phyloP scores from a whole-genome alignment of 2,329 filamentous ascomycete species.

The Karstenula rhodostoma region DNA sequence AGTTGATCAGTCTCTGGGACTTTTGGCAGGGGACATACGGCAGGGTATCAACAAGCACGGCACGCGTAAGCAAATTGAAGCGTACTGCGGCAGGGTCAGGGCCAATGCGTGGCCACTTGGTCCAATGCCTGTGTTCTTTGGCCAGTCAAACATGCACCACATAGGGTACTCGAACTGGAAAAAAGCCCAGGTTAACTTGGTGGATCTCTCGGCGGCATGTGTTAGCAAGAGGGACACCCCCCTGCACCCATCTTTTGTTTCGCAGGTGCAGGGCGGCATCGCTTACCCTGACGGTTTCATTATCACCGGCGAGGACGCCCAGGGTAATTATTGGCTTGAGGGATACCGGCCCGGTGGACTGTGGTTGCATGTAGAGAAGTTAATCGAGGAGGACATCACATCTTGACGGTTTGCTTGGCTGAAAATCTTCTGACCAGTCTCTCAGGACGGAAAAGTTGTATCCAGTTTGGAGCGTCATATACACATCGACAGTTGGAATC shows the following conservation, averaged over 20 bases:
- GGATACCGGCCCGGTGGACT: slow-evolving; percentile 11
- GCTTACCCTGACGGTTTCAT: slow-evolving; percentile 14
- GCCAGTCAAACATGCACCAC: slow-evolving; percentile 2
- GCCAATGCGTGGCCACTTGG: slow-evolving; percentile 4
- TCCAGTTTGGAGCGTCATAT: no score
- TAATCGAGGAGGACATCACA: background rate
- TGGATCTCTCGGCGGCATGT: slow-evolving; percentile 3
- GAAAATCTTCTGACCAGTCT: background rate
- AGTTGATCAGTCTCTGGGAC: background rate
- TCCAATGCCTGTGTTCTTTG: slow-evolving; percentile 6
- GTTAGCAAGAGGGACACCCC: background rate
- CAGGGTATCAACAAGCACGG: slow-evolving; percentile 6
- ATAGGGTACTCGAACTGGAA: slow-evolving; percentile 11
- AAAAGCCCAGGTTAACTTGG: background rate
- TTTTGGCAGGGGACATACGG: background rate
- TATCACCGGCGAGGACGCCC: slow-evolving; percentile 7
- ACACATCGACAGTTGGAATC: no score
- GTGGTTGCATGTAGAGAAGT: slow-evolving; percentile 8
- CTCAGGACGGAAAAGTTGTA: background rate
- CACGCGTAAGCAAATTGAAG: slow-evolving; percentile 5
- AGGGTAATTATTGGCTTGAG: slow-evolving; percentile 14
- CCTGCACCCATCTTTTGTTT: slow-evolving; percentile 13
- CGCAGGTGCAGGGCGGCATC: slow-evolving; percentile 11
- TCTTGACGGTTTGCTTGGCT: background rate
- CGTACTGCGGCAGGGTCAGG: background rate